These are phyloP conservation scores for Leccinum ochraceum DNA, from an alignment of 768 basidiomycete species.

Conservation along the genomic window DNA sequence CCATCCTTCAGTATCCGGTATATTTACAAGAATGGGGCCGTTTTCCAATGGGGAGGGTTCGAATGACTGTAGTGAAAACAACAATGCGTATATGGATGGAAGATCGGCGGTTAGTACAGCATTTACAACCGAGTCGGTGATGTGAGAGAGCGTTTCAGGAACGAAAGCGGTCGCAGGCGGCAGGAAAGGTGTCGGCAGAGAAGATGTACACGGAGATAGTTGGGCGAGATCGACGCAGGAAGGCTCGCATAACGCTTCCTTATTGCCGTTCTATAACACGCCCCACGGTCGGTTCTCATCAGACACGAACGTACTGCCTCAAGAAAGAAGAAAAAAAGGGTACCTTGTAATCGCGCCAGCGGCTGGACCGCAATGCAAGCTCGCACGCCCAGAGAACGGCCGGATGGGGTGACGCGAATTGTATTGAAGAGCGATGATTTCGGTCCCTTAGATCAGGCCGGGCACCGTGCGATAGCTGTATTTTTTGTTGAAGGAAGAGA, in stretches of 20 bases:
- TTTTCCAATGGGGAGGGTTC: conserved; percentile 42
- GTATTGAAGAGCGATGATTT: conserved; percentile 70
- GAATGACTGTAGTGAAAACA: conserved; percentile 50
- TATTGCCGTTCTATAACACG: conserved; percentile 32
- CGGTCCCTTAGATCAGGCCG: conserved; percentile 72
- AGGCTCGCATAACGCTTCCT: conserved; percentile 28
- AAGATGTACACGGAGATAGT: conserved; percentile 30
- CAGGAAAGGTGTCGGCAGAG: conserved; percentile 30
- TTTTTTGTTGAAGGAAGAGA: background rate
- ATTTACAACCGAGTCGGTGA: conserved; percentile 55
- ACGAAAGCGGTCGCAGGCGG: conserved; percentile 36
- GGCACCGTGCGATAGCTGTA: conserved; percentile 60
- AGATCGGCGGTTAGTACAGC: conserved; percentile 52
- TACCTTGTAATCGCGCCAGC: conserved; percentile 63
- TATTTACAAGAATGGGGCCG: conserved; percentile 61
- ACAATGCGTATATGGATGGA: conserved; percentile 50
- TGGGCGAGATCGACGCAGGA: conserved; percentile 21
- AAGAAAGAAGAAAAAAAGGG: conserved; percentile 24
- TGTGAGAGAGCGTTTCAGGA: conserved; percentile 40
- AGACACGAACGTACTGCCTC: conserved; percentile 1
- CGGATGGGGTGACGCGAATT: conserved; percentile 65
- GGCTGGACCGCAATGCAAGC: conserved; percentile 56
- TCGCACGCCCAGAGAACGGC: conserved; percentile 73
- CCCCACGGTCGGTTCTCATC: conserved; percentile 4
- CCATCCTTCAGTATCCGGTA: conserved; percentile 69